Conservation (phyloP, 495 filamentous ascomycete genomes). For the Penicillium tannophilum region DNA sequence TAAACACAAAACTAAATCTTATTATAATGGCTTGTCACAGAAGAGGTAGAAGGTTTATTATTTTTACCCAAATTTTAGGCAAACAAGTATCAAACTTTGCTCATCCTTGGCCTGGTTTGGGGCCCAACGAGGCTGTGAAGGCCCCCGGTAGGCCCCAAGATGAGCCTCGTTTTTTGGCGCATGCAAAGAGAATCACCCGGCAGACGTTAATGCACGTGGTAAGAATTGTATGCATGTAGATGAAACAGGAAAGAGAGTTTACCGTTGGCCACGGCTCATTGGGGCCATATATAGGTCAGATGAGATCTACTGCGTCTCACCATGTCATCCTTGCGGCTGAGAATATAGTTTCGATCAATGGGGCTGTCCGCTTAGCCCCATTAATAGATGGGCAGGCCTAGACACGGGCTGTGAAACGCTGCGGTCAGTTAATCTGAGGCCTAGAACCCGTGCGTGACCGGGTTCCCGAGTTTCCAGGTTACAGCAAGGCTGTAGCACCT, state of each 20-base stretch:
- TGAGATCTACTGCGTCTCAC: slow-evolving; percentile 5
- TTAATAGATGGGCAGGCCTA: slow-evolving; percentile 13
- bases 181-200: slow-evolving; percentile 1
- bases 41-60: not conserved
- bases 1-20: not conserved
- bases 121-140: no score
- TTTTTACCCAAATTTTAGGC: not conserved
- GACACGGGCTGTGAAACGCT: slow-evolving; percentile 5
- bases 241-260: not conserved
- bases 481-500: not conserved
- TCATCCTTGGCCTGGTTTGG: no score
- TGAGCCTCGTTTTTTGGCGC: not conserved
- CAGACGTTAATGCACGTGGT: not conserved
- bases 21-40: no score
- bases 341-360: slow-evolving; percentile 15
- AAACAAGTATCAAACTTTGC: no score
- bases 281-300: not conserved
- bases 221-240: not conserved
- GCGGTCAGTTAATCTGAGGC: not conserved
- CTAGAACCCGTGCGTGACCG: not conserved
- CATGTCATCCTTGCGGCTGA: slow-evolving; percentile 18
- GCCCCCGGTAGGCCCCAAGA: no score
- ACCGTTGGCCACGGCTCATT: not conserved
- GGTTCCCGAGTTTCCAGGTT: not conserved
- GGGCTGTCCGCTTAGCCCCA: not conserved